phyloP scores from a whole-genome alignment of 306 rosid species.

The Prunus fruticosa region DNA sequence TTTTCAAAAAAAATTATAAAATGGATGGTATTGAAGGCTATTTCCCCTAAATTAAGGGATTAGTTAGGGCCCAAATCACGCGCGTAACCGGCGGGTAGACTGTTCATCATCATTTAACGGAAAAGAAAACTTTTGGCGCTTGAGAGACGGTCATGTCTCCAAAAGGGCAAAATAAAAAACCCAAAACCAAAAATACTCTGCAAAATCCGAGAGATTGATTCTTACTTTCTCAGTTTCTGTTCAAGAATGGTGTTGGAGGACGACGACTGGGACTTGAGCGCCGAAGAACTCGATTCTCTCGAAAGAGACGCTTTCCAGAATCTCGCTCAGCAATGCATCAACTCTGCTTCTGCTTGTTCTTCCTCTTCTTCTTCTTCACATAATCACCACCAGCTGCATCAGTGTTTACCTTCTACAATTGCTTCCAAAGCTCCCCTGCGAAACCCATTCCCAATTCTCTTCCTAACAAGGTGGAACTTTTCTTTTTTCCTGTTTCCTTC shows the following conservation, averaged over 20 bases:
- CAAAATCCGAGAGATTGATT: background rate
- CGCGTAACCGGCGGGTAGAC: background rate
- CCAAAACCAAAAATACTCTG: background rate
- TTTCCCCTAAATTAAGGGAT: too few species aligned
- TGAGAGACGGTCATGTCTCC: background rate
- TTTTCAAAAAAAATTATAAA: too few species aligned
- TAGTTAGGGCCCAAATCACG: background rate
- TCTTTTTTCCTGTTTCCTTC: background rate
- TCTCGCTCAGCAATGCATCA: slow-evolving; percentile 57
- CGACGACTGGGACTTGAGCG: slow-evolving; percentile 61
- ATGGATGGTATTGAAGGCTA: too few species aligned
- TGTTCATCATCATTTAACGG: background rate
- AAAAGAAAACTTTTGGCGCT: background rate
- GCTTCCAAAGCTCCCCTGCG: slow-evolving; percentile 18
- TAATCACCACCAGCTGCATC: background rate
- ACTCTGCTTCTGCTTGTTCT: slow-evolving; percentile 23
- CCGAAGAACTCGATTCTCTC: slow-evolving; percentile 77
- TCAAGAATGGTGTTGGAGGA: slow-evolving; percentile 41
- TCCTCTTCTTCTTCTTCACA: slow-evolving; percentile 18
- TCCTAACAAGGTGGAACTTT: slow-evolving; percentile 33
- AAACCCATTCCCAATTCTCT: slow-evolving; percentile 27
- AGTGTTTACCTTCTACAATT: background rate
- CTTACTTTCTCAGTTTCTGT: background rate
- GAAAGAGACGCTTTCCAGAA: slow-evolving; percentile 81
- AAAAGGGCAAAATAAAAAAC: background rate